Percentiles rank a stretch among this genome's conserved stretches.
Conservation (phyloP, 2,329 filamentous ascomycete species). For the Botrytis sinoallii region DNA sequence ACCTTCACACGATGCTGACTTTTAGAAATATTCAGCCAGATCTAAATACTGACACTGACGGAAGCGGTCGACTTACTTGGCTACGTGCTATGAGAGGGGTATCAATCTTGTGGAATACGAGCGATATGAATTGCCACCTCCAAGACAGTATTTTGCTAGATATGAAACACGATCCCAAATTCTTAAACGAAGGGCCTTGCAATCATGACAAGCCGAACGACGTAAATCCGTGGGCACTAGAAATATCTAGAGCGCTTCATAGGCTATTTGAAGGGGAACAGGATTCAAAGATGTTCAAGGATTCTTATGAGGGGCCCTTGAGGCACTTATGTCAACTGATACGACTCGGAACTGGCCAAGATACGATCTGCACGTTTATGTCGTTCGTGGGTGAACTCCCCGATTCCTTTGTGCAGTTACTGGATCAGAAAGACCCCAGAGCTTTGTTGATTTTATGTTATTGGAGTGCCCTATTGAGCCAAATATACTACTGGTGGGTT, state of each 20-base stretch:
- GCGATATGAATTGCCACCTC: not conserved
- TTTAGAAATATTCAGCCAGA: constrained; percentile 13
- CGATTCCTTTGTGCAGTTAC: not conserved
- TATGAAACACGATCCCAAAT: not conserved
- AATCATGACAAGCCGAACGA: not conserved
- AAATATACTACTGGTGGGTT: constrained; percentile 19
- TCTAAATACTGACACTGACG: not conserved
- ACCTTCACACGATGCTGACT: constrained; percentile 17
- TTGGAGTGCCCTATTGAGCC: constrained; percentile 17
- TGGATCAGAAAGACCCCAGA: constrained; percentile 8
- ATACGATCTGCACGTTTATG: constrained; percentile 12
- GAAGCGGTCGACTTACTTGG: not conserved
- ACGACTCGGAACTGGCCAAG: not conserved
- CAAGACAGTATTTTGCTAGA: not conserved
- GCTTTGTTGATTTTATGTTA: constrained; percentile 19
- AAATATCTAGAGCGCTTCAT: not conserved
- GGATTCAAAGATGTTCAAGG: not conserved
- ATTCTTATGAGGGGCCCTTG: not conserved
- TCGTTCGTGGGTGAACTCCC: constrained; percentile 16
- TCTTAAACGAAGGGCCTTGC: not conserved
- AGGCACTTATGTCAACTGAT: not conserved
- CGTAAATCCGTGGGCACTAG: not conserved
- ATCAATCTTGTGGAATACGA: not conserved
- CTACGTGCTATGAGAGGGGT: constrained; percentile 10
- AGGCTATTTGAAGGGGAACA: not conserved